phyloP scores from a whole-genome alignment of 1,284 basidiomycete genomes.

The Puccinia novopanici region DNA sequence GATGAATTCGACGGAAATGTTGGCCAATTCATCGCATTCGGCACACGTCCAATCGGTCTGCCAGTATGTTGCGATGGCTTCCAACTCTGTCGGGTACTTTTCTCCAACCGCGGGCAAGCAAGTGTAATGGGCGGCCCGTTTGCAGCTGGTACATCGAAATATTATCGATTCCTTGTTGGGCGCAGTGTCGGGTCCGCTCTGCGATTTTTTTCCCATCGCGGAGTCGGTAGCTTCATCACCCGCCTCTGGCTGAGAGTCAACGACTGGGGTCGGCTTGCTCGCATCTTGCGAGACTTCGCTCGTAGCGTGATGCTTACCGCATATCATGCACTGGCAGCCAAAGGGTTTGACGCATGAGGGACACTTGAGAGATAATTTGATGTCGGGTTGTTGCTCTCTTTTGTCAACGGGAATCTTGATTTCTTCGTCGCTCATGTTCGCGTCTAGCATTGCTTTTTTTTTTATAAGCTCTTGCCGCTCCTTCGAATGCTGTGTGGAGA shows the following conservation, averaged over 20 bases:
- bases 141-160: slow-evolving; percentile 79
- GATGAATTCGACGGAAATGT: slow-evolving; percentile 73
- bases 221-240: not conserved
- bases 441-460: slow-evolving; percentile 1
- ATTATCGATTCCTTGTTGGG: slow-evolving; percentile 61
- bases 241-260: slow-evolving; percentile 6
- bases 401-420: slow-evolving; percentile 25
- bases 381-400: slow-evolving; percentile 44
- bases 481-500: slow-evolving; percentile 33
- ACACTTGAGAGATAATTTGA: slow-evolving; percentile 49
- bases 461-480: slow-evolving; percentile 21
- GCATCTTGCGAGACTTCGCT: not conserved
- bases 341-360: slow-evolving; percentile 40
- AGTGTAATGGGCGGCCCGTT: slow-evolving; percentile 77
- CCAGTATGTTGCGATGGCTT: slow-evolving; percentile 59
- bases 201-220: not conserved
- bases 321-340: slow-evolving; percentile 40
- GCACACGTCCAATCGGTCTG: slow-evolving; percentile 71
- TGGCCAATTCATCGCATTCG: slow-evolving; percentile 74
- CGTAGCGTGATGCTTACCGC: slow-evolving; percentile 10
- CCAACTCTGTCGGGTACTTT: slow-evolving; percentile 69
- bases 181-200: slow-evolving; percentile 26
- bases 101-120: slow-evolving; percentile 58
- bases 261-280: not conserved
- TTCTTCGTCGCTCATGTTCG: not conserved